phyloP scores from a whole-genome alignment of 345 rosid genomes.

The Melaleuca alternifolia region DNA sequence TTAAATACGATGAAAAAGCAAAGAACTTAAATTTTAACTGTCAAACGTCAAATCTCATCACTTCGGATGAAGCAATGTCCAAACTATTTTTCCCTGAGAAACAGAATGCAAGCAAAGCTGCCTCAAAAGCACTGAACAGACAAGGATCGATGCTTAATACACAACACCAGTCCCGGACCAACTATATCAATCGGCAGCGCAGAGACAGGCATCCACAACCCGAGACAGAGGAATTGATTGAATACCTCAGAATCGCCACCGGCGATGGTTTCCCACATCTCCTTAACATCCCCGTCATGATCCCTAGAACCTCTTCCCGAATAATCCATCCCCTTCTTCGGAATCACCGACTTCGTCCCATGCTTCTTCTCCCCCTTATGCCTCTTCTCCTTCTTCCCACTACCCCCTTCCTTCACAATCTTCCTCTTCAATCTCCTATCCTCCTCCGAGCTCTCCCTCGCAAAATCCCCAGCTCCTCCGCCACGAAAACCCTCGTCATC shows the following conservation, averaged over 20 bases:
- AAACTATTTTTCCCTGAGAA: not conserved
- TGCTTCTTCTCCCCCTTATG: constrained; percentile 26
- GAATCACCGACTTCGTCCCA: constrained; percentile 22
- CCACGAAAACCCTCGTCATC: constrained; percentile 12
- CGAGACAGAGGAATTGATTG: not conserved
- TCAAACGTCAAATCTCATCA: not conserved
- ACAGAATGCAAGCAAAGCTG: not conserved
- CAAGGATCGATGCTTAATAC: not conserved
- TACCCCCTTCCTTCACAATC: constrained; percentile 24
- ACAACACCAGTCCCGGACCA: not conserved
- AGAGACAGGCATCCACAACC: not conserved
- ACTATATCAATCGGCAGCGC: not conserved
- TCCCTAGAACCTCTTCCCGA: constrained; percentile 16
- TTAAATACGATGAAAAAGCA: no score
- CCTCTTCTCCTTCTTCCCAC: constrained; percentile 46
- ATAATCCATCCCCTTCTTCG: constrained; percentile 16
- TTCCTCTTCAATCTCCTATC: constrained; percentile 54
- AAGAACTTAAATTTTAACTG: not conserved
- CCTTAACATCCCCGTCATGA: constrained; percentile 60
- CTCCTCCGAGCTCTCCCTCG: constrained; percentile 16
- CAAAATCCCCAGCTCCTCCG: constrained; percentile 26
- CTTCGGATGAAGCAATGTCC: not conserved
- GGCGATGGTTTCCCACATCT: constrained; percentile 95
- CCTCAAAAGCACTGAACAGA: not conserved
- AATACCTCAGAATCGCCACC: constrained; percentile 79